phyloP scores from a whole-genome alignment of 768 basidiomycete genomes.

The Suillus tomentosus region DNA sequence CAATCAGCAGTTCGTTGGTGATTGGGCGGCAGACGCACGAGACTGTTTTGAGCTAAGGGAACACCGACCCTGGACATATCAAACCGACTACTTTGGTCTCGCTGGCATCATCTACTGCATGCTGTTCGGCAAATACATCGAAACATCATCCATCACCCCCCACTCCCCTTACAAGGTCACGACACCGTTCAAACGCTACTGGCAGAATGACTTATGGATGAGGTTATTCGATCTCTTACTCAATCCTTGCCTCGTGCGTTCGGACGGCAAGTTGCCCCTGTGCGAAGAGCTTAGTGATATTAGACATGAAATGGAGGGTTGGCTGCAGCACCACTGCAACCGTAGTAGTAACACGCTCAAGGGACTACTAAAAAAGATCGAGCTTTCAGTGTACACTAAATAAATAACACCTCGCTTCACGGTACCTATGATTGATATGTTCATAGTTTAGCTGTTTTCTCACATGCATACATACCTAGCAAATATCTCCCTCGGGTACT shows the following conservation, averaged over 20 bases:
- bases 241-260: constrained; percentile 68
- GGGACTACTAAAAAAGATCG: constrained; percentile 81
- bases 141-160: constrained; percentile 56
- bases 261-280: constrained; percentile 68
- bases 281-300: constrained; percentile 64
- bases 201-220: constrained; percentile 89
- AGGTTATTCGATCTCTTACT: constrained; percentile 82
- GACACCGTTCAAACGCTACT: constrained; percentile 89
- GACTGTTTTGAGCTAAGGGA: constrained; percentile 93
- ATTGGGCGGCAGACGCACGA: constrained; percentile 86
- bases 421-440: background rate
- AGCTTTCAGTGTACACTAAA: constrained; percentile 46
- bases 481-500: background rate
- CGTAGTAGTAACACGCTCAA: constrained; percentile 81
- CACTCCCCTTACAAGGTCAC: constrained; percentile 59
- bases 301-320: constrained; percentile 81
- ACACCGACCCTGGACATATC: constrained; percentile 85
- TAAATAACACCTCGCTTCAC: constrained; percentile 21
- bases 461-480: background rate
- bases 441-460: background rate
- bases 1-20: constrained; percentile 79
- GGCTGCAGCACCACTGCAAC: constrained; percentile 86
- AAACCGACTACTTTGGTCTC: constrained; percentile 96
- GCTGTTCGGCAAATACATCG: constrained; percentile 96
- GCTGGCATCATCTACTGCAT: constrained; percentile 94